Conservation (phyloP, 2,329 filamentous ascomycete species). For the Fusarium ramigenum region DNA sequence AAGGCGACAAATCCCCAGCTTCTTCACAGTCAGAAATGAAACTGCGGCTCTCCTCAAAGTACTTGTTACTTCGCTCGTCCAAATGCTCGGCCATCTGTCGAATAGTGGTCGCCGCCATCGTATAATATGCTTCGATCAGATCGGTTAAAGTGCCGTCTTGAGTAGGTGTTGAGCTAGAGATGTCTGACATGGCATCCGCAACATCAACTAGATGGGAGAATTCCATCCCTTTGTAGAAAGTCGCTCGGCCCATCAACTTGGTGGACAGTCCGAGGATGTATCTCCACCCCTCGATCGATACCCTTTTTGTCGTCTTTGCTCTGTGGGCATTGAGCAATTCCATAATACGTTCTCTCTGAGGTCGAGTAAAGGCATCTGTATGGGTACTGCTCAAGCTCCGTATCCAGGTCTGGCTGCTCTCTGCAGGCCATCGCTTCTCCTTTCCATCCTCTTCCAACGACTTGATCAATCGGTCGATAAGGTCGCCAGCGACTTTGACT, state of each 20-base stretch:
- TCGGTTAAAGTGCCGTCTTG: constrained; percentile 45
- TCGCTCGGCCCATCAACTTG: constrained; percentile 61
- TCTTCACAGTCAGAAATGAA: constrained; percentile 42
- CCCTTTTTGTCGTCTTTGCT: constrained; percentile 39
- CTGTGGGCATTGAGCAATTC: constrained; percentile 43
- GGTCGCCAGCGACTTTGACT: constrained; percentile 43
- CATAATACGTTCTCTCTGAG: constrained; percentile 57
- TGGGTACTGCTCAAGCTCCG: constrained; percentile 49
- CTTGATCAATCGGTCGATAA: constrained; percentile 47
- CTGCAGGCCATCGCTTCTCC: constrained; percentile 47
- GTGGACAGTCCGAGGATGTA: constrained; percentile 56
- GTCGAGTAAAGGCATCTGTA: constrained; percentile 52
- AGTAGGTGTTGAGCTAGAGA: constrained; percentile 38
- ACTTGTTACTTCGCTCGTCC: constrained; percentile 54
- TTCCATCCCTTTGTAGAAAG: constrained; percentile 59
- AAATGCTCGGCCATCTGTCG: constrained; percentile 57
- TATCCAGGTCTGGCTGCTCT: constrained; percentile 45
- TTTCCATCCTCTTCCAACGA: constrained; percentile 43
- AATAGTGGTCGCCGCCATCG: constrained; percentile 46
- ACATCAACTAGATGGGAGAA: constrained; percentile 51
- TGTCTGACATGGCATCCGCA: constrained; percentile 46
- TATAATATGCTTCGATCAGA: constrained; percentile 47
- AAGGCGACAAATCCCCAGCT: constrained; percentile 40
- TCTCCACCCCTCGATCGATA: constrained; percentile 47
- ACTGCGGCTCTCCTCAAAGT: constrained; percentile 46